These are phyloP conservation scores for Hirschioporus abietinus DNA, from an alignment of 768 basidiomycete genomes.

Conservation along the genomic window DNA sequence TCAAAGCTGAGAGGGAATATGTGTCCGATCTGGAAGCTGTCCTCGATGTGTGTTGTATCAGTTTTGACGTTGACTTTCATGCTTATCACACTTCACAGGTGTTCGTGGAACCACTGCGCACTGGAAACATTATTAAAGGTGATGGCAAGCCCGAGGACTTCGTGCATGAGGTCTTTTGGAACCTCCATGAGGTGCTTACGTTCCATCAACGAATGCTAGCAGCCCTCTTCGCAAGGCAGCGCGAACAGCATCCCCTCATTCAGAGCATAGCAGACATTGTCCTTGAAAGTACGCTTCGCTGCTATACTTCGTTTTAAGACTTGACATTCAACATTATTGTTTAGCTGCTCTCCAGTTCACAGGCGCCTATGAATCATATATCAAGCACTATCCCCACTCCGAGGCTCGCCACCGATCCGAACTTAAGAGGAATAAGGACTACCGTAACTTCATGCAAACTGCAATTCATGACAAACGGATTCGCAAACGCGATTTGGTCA, in stretches of 20 bases:
- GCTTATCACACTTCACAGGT: slow-evolving; percentile 39
- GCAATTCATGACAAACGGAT: slow-evolving; percentile 60
- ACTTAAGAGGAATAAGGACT: slow-evolving; percentile 59
- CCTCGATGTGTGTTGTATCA: slow-evolving; percentile 45
- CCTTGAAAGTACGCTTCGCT: slow-evolving; percentile 55
- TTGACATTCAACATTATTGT: slow-evolving; percentile 1
- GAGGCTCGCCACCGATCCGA: slow-evolving; percentile 79
- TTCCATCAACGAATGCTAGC: slow-evolving; percentile 67
- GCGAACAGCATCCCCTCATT: slow-evolving; percentile 80
- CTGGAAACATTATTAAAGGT: slow-evolving; percentile 55
- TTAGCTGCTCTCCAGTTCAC: slow-evolving; percentile 42
- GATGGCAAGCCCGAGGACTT: slow-evolving; percentile 47
- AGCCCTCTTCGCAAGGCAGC: slow-evolving; percentile 73
- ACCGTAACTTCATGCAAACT: slow-evolving; percentile 60
- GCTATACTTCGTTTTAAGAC: background rate
- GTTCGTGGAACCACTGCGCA: slow-evolving; percentile 62
- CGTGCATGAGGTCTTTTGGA: slow-evolving; percentile 78
- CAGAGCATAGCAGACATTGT: slow-evolving; percentile 82
- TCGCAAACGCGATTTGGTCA: slow-evolving; percentile 71
- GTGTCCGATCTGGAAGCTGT: slow-evolving; percentile 72
- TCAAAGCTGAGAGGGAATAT: slow-evolving; percentile 88
- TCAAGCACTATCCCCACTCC: slow-evolving; percentile 84
- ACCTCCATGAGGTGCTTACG: slow-evolving; percentile 59
- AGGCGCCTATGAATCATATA: slow-evolving; percentile 70
- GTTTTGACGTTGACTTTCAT: background rate